Evolutionary conservation across 2,329 filamentous ascomycete genomes (phyloP), one percentile per base, ranked within the genome.

Genomic region (Colletotrichum graminicola): DNA sequence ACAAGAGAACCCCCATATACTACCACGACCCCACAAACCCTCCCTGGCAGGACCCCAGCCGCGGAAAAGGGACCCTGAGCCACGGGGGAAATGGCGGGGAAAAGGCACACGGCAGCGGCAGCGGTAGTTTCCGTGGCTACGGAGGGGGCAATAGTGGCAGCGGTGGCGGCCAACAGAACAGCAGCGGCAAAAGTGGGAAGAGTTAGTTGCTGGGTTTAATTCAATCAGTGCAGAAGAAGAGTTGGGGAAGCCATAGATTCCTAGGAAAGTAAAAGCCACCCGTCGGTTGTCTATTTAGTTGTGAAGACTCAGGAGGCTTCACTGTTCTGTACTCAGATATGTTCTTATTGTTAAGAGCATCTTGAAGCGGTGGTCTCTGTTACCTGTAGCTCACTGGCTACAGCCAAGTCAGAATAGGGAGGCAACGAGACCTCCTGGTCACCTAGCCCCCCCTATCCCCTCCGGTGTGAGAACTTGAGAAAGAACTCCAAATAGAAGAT

Each of bases 1-100:
- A n/a, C 29, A 47, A 61, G 18, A 36, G 23, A 45, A 61, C 59
- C 43, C 47, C 60, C 11, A 51, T 62, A 34, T 62, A 62, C 34
- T 52, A 52, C 34, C 60, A 62, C 16, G 60, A 62, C 45, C 60
- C 60, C 47, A 52, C 64, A 10, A 49, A 26, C 51, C 34, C 59
- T 23, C 56, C 36, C 14, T 51, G 55, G 64, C 47, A 51, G 51
- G 56, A 57, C 26, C 26, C 36, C 10, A 14, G 10, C 39, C 3
- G 12, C 12, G 23, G 51, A 12, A 21, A 57, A 14, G 62, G 61
- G 7, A 61, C 41, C 5, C 36, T 52, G 7, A 62, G 47, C 10
- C 36, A 52, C 10, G 60, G 60, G 5, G 62, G 54, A 4, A 32
- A 63, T 29, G 29, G 29, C 34, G 36, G 26, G n/a, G 4, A 45